Conservation (phyloP, 208 protist genomes). For the Tetramitus jugosus region DNA sequence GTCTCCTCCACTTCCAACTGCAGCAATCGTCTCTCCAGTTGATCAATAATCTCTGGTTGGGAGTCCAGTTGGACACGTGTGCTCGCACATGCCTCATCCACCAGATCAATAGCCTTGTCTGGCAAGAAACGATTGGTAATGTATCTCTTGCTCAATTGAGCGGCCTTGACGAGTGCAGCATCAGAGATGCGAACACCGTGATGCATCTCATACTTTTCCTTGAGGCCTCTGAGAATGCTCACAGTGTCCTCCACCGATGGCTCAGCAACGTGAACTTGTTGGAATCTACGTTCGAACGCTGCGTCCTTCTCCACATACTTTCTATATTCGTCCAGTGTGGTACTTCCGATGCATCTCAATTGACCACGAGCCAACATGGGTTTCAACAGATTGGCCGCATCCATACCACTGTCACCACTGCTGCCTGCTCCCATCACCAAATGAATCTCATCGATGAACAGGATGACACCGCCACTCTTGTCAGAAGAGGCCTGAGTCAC, state of each 20-base stretch:
- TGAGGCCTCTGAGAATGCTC: slow-evolving; percentile 90
- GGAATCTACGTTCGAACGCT: slow-evolving; percentile 94
- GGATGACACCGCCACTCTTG: slow-evolving; percentile 91
- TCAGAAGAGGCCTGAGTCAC: slow-evolving; percentile 81
- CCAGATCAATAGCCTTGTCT: slow-evolving; percentile 49
- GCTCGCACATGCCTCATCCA: slow-evolving; percentile 45
- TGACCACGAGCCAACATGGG: slow-evolving; percentile 91
- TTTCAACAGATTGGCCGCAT: slow-evolving; percentile 97
- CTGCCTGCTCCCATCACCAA: slow-evolving; percentile 89
- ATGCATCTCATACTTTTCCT: slow-evolving; percentile 80
- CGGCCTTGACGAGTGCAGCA: slow-evolving; percentile 70
- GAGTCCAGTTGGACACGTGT: slow-evolving; percentile 46
- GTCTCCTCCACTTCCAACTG: slow-evolving; percentile 80
- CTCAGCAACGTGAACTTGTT: slow-evolving; percentile 89
- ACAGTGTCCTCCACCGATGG: slow-evolving; percentile 92
- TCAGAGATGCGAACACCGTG: slow-evolving; percentile 78
- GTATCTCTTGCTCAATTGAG: slow-evolving; percentile 43
- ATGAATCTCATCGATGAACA: slow-evolving; percentile 99
- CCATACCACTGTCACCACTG: slow-evolving; percentile 84
- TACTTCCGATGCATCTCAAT: slow-evolving; percentile 91
- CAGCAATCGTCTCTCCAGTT: slow-evolving; percentile 42
- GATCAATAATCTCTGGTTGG: slow-evolving; percentile 41
- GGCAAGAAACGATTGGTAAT: slow-evolving; percentile 39
- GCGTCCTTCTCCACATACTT: slow-evolving; percentile 95
- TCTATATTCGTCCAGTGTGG: slow-evolving; percentile 92